phyloP scores from a whole-genome alignment of 2,329 filamentous ascomycete species.

The Colletotrichum euphorbiae region DNA sequence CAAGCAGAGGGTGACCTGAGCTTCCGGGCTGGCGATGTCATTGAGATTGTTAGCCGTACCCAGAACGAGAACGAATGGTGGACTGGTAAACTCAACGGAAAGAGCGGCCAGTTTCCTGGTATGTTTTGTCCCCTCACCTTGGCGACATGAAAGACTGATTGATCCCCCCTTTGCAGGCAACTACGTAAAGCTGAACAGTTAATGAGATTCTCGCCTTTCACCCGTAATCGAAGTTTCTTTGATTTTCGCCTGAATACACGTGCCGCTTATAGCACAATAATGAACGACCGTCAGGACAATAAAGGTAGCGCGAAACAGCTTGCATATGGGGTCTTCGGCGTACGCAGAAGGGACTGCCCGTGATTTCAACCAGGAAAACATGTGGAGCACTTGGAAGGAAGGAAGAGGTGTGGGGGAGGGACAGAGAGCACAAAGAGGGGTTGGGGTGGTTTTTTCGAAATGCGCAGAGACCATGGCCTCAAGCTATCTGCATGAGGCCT shows the following conservation, averaged over 20 bases:
- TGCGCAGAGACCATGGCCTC: background rate
- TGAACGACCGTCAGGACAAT: conserved; percentile 31
- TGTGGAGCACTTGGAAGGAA: background rate
- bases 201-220: conserved; percentile 29
- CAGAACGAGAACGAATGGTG: conserved; percentile 98
- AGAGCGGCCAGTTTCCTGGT: conserved; percentile 96
- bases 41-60: conserved; percentile 88
- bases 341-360: conserved; percentile 39
- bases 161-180: conserved; percentile 53
- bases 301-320: conserved; percentile 31
- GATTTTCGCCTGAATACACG: conserved; percentile 25
- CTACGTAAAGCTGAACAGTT: conserved; percentile 59
- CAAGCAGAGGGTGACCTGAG: conserved; percentile 95
- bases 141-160: conserved; percentile 43
- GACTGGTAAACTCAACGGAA: conserved; percentile 83
- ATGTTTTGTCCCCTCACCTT: conserved; percentile 40
- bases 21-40: conserved; percentile 87
- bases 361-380: conserved; percentile 36
- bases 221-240: conserved; percentile 10
- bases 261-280: conserved; percentile 30
- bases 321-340: conserved; percentile 40
- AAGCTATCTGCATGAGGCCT: background rate
- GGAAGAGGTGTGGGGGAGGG: conserved; percentile 9
- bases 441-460: background rate
- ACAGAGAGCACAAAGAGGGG: background rate